These are phyloP conservation scores for Claviceps pazoutovae DNA, from an alignment of 2,329 filamentous ascomycete species.

Conservation along the genomic window DNA sequence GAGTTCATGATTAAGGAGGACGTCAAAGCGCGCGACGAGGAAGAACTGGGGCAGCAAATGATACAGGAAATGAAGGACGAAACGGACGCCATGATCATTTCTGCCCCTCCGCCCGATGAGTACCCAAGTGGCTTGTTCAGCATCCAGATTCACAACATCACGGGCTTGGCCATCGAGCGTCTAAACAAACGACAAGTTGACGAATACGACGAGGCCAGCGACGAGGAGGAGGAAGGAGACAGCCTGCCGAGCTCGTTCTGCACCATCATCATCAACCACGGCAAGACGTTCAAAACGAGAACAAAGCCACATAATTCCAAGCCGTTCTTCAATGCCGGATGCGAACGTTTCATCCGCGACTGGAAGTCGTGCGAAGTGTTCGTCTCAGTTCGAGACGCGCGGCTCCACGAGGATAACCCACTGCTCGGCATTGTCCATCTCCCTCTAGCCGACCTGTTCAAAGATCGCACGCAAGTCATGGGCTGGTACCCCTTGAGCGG, in stretches of 20 bases:
- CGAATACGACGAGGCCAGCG: conserved; percentile 31
- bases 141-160: conserved; percentile 61
- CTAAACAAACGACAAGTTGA: conserved; percentile 40
- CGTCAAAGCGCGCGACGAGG: conserved; percentile 36
- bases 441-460: conserved; percentile 47
- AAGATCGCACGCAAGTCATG: conserved; percentile 49
- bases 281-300: conserved; percentile 53
- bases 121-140: conserved; percentile 54
- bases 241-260: conserved; percentile 58
- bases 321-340: conserved; percentile 66
- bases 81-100: conserved; percentile 52
- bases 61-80: conserved; percentile 48
- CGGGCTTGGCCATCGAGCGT: conserved; percentile 47
- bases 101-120: conserved; percentile 47
- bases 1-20: conserved; percentile 38
- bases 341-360: conserved; percentile 56
- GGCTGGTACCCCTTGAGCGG: conserved; percentile 53
- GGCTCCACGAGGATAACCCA: conserved; percentile 55
- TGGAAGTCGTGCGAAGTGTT: conserved; percentile 55
- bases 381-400: conserved; percentile 51
- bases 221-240: conserved; percentile 47
- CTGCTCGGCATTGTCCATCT: conserved; percentile 58
- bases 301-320: conserved; percentile 68
- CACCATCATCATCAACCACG: conserved; percentile 60
- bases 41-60: conserved; percentile 55